phyloP scores from a whole-genome alignment of 169 alveolate species.

The Plasmodium ovale region DNA sequence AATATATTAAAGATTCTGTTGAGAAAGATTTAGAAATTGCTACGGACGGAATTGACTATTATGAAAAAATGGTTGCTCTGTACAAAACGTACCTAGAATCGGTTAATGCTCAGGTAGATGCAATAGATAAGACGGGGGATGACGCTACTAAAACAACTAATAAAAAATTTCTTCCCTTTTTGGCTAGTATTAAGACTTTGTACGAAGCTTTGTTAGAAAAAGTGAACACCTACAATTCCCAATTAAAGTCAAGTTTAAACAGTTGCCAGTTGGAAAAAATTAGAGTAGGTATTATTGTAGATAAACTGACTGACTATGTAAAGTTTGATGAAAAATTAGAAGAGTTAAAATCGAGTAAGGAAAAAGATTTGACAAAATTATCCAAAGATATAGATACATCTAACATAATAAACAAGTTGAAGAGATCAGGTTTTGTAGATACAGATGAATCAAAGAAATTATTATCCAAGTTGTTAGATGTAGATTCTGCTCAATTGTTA shows the following conservation, averaged over 20 bases:
- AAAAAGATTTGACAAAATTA: no score
- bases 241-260: background rate
- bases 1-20: background rate
- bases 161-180: constrained; percentile 24
- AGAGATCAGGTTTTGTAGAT: background rate
- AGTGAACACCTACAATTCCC: background rate
- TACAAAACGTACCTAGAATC: constrained; percentile 3
- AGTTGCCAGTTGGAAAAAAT: background rate
- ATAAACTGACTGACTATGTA: background rate
- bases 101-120: background rate
- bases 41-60: constrained; percentile 1
- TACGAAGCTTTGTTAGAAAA: background rate
- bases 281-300: background rate
- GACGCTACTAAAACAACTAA: background rate
- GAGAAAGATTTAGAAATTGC: constrained; percentile 17
- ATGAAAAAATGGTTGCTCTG: background rate
- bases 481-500: background rate
- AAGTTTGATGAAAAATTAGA: constrained; percentile 12
- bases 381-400: background rate
- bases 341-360: background rate
- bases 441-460: background rate
- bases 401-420: background rate
- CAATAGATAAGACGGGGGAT: background rate
- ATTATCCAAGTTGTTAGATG: background rate
- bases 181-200: constrained; percentile 4